Evolutionary conservation across 768 basidiomycete genomes (phyloP), one percentile per base, ranked within the genome.

Genomic region (Termitomyces sp.): DNA sequence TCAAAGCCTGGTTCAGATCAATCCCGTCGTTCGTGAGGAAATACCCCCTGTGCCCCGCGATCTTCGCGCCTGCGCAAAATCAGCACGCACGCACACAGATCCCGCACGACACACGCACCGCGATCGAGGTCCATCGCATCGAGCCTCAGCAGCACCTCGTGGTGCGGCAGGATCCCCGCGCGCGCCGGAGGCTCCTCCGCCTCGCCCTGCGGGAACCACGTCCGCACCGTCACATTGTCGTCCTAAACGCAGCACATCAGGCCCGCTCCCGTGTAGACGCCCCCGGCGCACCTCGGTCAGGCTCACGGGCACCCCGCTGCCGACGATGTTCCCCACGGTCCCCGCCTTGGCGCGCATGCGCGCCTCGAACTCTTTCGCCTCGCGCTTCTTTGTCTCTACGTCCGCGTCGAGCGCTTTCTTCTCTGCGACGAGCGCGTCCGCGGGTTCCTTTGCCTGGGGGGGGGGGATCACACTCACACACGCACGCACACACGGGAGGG

Each of bases 71-170:
- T 94, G 2, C 12, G 8, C 7, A 26, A 2, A 28, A 2, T 44
- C 7, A 13, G 33, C 1, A 22, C 28, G 0, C 15, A 22, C n/a
- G n/a, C n/a, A n/a, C n/a, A n/a, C n/a, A n/a, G n/a, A n/a, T n/a
- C 29, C 37, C 46, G 42, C 29, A 29, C n/a, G n/a, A n/a, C n/a
- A 29, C 6, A 69, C 77, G n/a, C 60, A 88, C 93, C 97, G 71
- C 97, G 83, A 71, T 99, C 97, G 47, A 97, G 85, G 71, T 98
- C 97, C 83, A 96, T 94, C 24, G 93, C 94, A 66, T 97, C 97
- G 28, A 99, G 76, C 44, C 93, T 83, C 48, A 94, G 82, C 48
- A 99, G 81, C 26, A 98, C 93, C 75, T 99, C 97, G 66, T 99
- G 95, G 71, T 99, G 97, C n/a, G 96, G 87, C 74, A 98, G 81